phyloP scores from a whole-genome alignment of 2,329 filamentous ascomycete species.

The Escovopsis weberi region DNA sequence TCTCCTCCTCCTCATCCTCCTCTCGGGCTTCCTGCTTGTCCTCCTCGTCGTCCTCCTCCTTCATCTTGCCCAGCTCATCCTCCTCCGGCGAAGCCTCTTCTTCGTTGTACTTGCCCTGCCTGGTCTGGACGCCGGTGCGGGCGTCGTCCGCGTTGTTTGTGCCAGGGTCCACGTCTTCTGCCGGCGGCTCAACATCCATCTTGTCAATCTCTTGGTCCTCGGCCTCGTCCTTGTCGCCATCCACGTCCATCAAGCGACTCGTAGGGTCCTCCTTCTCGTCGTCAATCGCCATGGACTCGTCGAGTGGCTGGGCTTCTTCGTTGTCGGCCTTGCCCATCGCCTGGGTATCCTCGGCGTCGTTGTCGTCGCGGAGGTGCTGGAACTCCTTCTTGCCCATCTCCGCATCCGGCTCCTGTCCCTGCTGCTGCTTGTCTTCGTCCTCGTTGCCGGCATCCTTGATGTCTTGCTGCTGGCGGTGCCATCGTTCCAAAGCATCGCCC shows the following conservation, averaged over 20 bases:
- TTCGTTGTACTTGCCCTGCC: conserved; percentile 40
- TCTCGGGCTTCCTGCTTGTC: conserved; percentile 11
- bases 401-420: conserved; percentile 35
- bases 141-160: conserved; percentile 37
- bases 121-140: conserved; percentile 45
- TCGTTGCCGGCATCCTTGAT: conserved; percentile 48
- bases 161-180: conserved; percentile 22
- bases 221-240: conserved; percentile 29
- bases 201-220: conserved; percentile 31
- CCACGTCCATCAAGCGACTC: conserved; percentile 38
- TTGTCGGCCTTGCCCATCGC: conserved; percentile 79
- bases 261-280: conserved; percentile 39
- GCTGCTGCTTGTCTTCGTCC: conserved; percentile 28
- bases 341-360: conserved; percentile 71
- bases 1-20: conserved; percentile 35
- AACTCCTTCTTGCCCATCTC: conserved; percentile 74
- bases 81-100: conserved; percentile 31
- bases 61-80: conserved; percentile 19
- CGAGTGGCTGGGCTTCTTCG: conserved; percentile 72
- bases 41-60: conserved; percentile 29
- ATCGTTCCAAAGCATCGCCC: conserved; percentile 81
- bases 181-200: conserved; percentile 24
- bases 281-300: conserved; percentile 80
- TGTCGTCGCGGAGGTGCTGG: conserved; percentile 79
- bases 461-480: conserved; percentile 77